Evolutionary conservation across 164 flowering plant genomes (phyloP).

Genomic region (Vitis amurensis): DNA sequence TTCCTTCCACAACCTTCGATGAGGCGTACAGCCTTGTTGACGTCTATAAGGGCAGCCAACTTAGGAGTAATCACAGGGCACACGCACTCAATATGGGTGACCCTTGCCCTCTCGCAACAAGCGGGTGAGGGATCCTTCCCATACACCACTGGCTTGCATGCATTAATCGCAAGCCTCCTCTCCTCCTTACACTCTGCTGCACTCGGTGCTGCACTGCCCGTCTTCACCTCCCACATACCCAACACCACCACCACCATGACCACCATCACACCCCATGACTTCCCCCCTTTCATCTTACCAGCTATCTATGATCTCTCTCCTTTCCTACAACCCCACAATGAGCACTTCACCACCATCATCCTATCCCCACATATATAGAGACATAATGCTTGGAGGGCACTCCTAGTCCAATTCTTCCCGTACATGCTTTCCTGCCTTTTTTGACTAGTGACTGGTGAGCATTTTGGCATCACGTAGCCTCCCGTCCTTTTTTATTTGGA

Average conservation of each 20-base stretch:
- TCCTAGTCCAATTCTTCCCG: no score
- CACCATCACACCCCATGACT: background rate
- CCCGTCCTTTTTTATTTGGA: no score
- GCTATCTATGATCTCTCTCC: constrained; percentile 29
- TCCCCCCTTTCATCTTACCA: background rate
- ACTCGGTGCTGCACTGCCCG: constrained; percentile 5
- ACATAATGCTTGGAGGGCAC: no score
- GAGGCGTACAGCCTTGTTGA: constrained; percentile 22
- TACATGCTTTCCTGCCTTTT: no score
- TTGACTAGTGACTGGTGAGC: no score
- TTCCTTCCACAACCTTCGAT: constrained; percentile 40
- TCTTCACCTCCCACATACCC: constrained; percentile 13
- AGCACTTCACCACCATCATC: no score
- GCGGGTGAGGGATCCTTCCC: constrained; percentile 23
- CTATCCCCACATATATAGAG: constrained; percentile 9
- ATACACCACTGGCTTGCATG: constrained; percentile 22
- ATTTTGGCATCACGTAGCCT: background rate
- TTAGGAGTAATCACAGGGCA: constrained; percentile 33
- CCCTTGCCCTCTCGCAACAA: constrained; percentile 29
- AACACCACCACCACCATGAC: background rate
- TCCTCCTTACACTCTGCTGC: constrained; percentile 24
- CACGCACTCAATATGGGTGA: constrained; percentile 30
- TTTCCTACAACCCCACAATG: no score
- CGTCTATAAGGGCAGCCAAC: constrained; percentile 29
- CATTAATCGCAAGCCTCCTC: constrained; percentile 10